These are phyloP conservation scores for Eragrostis tef DNA, from an alignment of 202 grass and related monocot genomes.

Conservation along the genomic window DNA sequence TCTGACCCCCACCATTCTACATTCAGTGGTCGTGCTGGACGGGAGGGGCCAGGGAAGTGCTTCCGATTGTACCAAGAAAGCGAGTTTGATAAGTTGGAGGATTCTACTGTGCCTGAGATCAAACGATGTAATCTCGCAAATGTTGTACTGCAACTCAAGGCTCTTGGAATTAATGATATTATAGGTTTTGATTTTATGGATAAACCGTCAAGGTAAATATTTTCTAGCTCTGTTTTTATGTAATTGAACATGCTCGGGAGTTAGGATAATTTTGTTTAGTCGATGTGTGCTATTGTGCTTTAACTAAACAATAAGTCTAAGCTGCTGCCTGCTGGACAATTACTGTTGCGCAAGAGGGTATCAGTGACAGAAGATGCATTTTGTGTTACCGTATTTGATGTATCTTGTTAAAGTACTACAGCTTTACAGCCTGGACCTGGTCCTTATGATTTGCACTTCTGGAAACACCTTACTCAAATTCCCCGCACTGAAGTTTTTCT, in stretches of 20 bases:
- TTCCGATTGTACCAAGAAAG: constrained; percentile 82
- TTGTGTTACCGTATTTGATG: constrained; percentile 2
- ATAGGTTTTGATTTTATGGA: constrained; percentile 98
- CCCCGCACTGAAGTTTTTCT: not conserved
- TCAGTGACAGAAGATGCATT: constrained; percentile 18
- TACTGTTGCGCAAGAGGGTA: not conserved
- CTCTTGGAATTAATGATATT: constrained; percentile 93
- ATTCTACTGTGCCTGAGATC: constrained; percentile 93
- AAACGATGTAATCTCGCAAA: constrained; percentile 91
- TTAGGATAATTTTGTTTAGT: not conserved
- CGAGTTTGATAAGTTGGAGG: constrained; percentile 74
- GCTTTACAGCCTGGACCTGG: not conserved
- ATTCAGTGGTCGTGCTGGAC: constrained; percentile 78
- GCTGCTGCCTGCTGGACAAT: not conserved
- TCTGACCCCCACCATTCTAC: constrained; percentile 37
- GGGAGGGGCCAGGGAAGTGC: constrained; percentile 85
- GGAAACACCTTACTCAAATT: not conserved
- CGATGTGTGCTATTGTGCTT: not conserved
- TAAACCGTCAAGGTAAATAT: constrained; percentile 77
- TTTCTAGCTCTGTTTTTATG: constrained; percentile 26
- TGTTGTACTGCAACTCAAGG: constrained; percentile 92
- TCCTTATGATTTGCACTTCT: not conserved
- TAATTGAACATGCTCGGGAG: constrained; percentile 8
- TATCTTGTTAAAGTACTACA: constrained; percentile 31
- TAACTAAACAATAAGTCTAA: not conserved